Evolutionary conservation across 208 protist species (phyloP), one percentile per base, ranked within the genome.

Genomic region (Spongospora subterranea): DNA sequence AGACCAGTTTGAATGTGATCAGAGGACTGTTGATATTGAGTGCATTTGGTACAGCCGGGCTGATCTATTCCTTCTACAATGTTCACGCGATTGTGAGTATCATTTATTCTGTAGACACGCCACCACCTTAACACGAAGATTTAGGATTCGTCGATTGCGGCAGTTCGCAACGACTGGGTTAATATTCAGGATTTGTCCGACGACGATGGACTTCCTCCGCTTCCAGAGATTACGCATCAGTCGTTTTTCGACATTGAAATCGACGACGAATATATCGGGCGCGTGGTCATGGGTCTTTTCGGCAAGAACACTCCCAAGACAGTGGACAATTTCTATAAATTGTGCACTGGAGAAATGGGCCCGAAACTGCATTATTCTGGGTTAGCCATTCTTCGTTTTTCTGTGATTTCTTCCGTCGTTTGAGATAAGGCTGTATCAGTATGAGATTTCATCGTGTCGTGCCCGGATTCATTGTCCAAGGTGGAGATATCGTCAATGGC

Each of bases 191-290:
- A 6, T 6, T 20, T 43, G 6, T 35, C 6, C 17, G 40, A 82
- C 40, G 71, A 43, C 71, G 11, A 43, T 40, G 24, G 24, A 24
- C 50, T 60, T 29, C 13, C 6, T 60, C 6, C 35, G 71, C 71
- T 82, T 35, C 71, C 71, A 17, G n/a, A 82, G n/a, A n/a, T 82
- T n/a, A 82, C 71, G 6, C 6, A 39, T 82, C 17, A 43, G 71
- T 40, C 71, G 17, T 82, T 45, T 43, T 82, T 82, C 71, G 71
- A 82, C 71, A 82, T 82, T 82, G 71, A 82, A 82, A 82, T 82
- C 71, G 71, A 82, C 35, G 71, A n/a, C 6, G 71, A 82, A 82
- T 82, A 82, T 43, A n/a, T 82, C 40, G 71, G 71, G 35, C 6
- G 71, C 6, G 40, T 82, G 13, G 71, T 82, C 17, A 82, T 82